These are phyloP conservation scores for Cordyceps javanica DNA, from an alignment of 2,329 filamentous ascomycete species.

Conservation along the genomic window DNA sequence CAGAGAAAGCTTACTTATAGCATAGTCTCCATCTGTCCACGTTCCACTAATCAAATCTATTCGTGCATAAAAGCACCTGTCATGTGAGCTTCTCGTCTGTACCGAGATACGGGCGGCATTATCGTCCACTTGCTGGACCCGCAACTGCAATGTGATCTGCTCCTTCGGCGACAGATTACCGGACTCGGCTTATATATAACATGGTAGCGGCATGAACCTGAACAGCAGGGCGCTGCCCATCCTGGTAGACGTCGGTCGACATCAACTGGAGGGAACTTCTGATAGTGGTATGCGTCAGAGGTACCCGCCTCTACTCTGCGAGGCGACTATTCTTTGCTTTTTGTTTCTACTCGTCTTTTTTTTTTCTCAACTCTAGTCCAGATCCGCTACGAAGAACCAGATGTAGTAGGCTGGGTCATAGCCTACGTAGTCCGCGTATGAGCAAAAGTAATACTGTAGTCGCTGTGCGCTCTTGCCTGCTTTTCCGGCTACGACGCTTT, in stretches of 20 bases:
- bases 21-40: not conserved
- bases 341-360: not conserved
- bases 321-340: not conserved
- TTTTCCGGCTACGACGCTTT: no score
- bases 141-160: not conserved
- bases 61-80: not conserved
- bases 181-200: not conserved
- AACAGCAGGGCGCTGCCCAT: not conserved
- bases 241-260: not conserved
- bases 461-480: no score
- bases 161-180: not conserved
- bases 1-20: no score
- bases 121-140: not conserved
- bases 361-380: no score
- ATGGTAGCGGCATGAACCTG: not conserved
- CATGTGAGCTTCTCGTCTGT: not conserved
- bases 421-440: no score
- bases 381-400: no score
- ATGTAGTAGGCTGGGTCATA: no score
- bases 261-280: not conserved
- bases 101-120: not conserved
- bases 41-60: not conserved
- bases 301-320: not conserved
- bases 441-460: no score
- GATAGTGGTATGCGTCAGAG: not conserved